phyloP scores from a whole-genome alignment of 2,329 filamentous ascomycete genomes.

The Nothomitra cinnamomea region DNA sequence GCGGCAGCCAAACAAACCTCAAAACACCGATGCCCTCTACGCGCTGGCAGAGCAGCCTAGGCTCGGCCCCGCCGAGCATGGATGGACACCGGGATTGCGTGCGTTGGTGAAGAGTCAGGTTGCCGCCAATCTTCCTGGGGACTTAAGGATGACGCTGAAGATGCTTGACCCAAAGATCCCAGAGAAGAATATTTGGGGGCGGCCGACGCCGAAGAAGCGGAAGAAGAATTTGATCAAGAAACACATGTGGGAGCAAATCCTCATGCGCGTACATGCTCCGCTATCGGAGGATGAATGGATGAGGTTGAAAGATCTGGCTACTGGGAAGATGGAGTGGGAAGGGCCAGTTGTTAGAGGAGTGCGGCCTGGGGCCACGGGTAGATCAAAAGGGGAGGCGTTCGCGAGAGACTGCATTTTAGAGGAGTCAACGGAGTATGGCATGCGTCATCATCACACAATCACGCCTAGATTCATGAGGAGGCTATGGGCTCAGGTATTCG shows the following conservation, averaged over 20 bases:
- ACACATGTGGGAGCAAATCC: constrained; percentile 25
- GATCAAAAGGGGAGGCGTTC: too few species aligned
- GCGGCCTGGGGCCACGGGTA: too few species aligned
- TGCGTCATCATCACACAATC: constrained; percentile 18
- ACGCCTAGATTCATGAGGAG: constrained; percentile 28
- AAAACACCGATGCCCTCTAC: constrained; percentile 12
- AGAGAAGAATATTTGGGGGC: constrained; percentile 27
- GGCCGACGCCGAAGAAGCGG: constrained; percentile 27
- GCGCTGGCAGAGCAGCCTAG: not conserved
- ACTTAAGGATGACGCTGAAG: constrained; percentile 13
- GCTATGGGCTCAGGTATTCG: constrained; percentile 26
- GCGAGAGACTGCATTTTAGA: too few species aligned
- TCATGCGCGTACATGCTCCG: constrained; percentile 27
- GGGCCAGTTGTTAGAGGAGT: not conserved
- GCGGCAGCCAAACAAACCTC: constrained; percentile 17
- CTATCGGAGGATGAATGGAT: constrained; percentile 28
- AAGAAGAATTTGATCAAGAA: constrained; percentile 25
- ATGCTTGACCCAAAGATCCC: constrained; percentile 22
- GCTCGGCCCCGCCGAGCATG: not conserved
- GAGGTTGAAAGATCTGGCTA: constrained; percentile 22
- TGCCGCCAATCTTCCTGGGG: not conserved
- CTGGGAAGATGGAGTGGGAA: constrained; percentile 14
- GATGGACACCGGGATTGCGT: not conserved
- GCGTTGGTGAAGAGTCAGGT: constrained; percentile 4
- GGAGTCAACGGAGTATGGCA: constrained; percentile 9